Evolutionary conservation across 1,284 basidiomycete genomes (phyloP), one percentile per base, ranked within the genome.

Genomic region (Cutaneotrichosporon mucoides): DNA sequence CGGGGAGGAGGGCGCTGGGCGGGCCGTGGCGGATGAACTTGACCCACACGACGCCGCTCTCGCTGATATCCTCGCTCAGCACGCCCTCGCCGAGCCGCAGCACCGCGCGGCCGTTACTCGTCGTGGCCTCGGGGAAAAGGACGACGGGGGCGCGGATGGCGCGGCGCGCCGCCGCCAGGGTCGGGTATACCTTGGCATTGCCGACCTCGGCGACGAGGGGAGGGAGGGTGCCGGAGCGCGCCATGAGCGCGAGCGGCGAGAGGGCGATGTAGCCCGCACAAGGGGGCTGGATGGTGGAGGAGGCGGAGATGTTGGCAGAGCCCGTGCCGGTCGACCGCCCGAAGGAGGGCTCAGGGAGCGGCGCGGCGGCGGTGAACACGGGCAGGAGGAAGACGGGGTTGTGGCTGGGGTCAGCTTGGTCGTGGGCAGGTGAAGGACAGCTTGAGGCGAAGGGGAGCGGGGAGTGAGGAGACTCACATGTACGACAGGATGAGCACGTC

Each of bases 61-160:
- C 24, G 15, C 62, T 59, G 3, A 63, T 49, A 35, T 64, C 62
- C 40, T 81, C 80, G 34, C 80, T 79, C 68, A 93, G 88, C 13
- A 90, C 66, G 2, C 75, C 82, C 55, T 87, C 83, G 2, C 86
- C 84, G 72, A 93, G 92, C 37, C 85, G 82, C 53, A 93, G 81
- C 41, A 95, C 74, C 5, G 87, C 89, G 50, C 92, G 80, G 6
- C 89, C 90, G 71, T 95, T 95, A 73, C 86, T 88, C 7, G 89
- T 92, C 3, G 91, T 93, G 63, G 88, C 91, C 75, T 95, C 92
- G 0, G 92, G 90, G 68, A 94, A 90, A 7, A 93, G 81, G 1
- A 88, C 88, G 6, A 93, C 72, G 0, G 90, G 88, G 47, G 86
- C 78, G 49, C 81, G 69, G 4, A 49, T 37, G 10, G 49, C 41